A percentile compares a stretch with the other conserved stretches of the same genome.
phyloP scores from a whole-genome alignment of 176 grass and related monocot genomes.

The Paspalum vaginatum region DNA sequence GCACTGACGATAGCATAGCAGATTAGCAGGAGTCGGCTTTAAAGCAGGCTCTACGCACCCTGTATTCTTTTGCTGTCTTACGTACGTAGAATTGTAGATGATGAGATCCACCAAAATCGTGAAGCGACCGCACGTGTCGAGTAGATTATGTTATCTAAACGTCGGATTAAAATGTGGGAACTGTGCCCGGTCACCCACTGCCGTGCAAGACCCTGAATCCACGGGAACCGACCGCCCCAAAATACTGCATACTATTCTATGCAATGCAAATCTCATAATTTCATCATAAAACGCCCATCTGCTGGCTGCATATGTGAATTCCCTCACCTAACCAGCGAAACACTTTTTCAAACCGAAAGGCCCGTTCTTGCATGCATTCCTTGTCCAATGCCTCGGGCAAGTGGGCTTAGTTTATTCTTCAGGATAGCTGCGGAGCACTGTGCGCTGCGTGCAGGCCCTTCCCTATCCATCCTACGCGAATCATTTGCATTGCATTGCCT shows the following conservation, averaged over 20 bases:
- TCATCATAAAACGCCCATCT: slow-evolving; percentile 12
- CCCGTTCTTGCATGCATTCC: background rate
- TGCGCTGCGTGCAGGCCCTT: background rate
- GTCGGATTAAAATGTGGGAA: slow-evolving; percentile 16
- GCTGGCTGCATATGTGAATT: slow-evolving; percentile 25
- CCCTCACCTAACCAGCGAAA: slow-evolving; percentile 25
- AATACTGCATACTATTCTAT: slow-evolving; percentile 38
- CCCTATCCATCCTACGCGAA: background rate
- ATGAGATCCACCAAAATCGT: slow-evolving; percentile 43
- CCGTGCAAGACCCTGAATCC: slow-evolving; percentile 43
- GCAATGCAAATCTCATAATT: background rate
- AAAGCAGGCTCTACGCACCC: background rate
- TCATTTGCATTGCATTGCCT: too few relatives aligned
- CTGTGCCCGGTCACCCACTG: slow-evolving; percentile 24
- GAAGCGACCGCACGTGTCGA: slow-evolving; percentile 45
- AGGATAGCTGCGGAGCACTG: slow-evolving; percentile 10
- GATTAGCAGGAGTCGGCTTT: background rate
- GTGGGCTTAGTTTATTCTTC: slow-evolving; percentile 19
- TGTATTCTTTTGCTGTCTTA: slow-evolving; percentile 6
- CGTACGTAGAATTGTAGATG: background rate
- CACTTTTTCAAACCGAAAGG: slow-evolving; percentile 27
- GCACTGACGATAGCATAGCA: background rate
- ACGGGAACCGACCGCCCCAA: slow-evolving; percentile 32
- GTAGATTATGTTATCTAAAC: slow-evolving; percentile 24
- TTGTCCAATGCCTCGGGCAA: slow-evolving; percentile 19